These are phyloP conservation scores for Peniophora sp. DNA, from an alignment of 1,284 basidiomycete genomes.

Conservation along the genomic window DNA sequence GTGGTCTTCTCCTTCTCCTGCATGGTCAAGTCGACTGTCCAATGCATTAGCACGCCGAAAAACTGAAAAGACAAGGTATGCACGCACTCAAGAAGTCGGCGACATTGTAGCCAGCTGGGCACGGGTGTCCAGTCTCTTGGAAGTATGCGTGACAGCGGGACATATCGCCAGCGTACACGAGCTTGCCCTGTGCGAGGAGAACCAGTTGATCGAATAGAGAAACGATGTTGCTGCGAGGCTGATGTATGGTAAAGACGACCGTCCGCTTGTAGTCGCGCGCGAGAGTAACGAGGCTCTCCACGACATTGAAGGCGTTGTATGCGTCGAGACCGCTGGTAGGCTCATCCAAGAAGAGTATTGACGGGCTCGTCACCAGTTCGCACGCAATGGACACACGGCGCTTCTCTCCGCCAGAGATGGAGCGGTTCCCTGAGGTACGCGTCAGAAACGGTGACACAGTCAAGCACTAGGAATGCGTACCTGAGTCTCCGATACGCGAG, in stretches of 20 bases:
- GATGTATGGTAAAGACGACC: conserved; percentile 95
- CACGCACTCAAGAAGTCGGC: conserved; percentile 89
- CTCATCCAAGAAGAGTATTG: conserved; percentile 93
- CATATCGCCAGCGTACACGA: conserved; percentile 79
- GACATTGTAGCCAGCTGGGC: conserved; percentile 95
- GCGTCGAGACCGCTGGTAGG: conserved; percentile 94
- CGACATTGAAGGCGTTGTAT: conserved; percentile 92
- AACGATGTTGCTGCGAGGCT: conserved; percentile 97
- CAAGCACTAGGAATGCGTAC: conserved; percentile 29
- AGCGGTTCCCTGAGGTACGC: conserved; percentile 50
- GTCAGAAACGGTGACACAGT: conserved; percentile 2
- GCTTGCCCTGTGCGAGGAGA: conserved; percentile 76
- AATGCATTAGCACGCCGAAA: neutral
- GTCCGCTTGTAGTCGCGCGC: conserved; percentile 91
- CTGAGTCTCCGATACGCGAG: conserved; percentile 81
- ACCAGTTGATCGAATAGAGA: conserved; percentile 90
- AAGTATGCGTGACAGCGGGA: conserved; percentile 77
- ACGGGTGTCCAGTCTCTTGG: conserved; percentile 69
- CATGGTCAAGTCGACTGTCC: conserved; percentile 80
- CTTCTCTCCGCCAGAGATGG: conserved; percentile 95
- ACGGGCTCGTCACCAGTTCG: conserved; percentile 93
- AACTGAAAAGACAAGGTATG: neutral
- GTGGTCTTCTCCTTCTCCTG: conserved; percentile 48
- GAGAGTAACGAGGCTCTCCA: conserved; percentile 82
- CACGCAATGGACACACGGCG: conserved; percentile 96